Percentiles rank a stretch among this genome's conserved stretches.
Conservation (phyloP, 352 stramenopile genomes). For the Globisporangium paroecandrum region DNA sequence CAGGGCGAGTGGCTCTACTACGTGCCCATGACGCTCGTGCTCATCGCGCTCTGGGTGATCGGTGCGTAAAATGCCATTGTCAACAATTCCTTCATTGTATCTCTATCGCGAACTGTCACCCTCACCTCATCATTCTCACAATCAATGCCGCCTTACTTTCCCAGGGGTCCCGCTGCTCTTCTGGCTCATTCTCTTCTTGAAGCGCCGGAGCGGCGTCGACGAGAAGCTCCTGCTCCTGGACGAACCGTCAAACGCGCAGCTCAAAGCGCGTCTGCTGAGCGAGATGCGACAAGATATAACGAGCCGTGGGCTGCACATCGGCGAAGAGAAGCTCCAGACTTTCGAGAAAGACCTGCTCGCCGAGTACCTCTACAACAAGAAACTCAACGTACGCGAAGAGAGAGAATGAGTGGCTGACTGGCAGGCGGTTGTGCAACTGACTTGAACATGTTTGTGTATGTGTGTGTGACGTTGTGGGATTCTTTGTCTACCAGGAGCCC, state of each 20-base stretch:
- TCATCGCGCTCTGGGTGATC: conserved; percentile 58
- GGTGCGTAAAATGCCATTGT: conserved; percentile 25
- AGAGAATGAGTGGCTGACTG: neutral
- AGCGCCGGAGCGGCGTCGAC: conserved; percentile 42
- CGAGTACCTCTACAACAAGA: conserved; percentile 55
- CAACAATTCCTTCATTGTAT: neutral
- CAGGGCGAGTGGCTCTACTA: conserved; percentile 56
- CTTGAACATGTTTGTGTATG: neutral
- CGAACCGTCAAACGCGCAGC: conserved; percentile 27
- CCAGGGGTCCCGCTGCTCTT: conserved; percentile 68
- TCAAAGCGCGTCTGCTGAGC: conserved; percentile 42
- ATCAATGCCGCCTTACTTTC: neutral
- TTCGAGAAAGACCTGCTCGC: conserved; percentile 52
- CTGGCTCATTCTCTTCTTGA: conserved; percentile 59
- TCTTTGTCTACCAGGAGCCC: conserved; percentile 39
- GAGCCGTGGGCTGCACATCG: conserved; percentile 36
- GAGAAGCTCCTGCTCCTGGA: conserved; percentile 48
- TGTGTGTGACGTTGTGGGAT: neutral
- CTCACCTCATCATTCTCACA: neutral
- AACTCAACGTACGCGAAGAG: conserved; percentile 35
- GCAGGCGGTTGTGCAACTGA: neutral
- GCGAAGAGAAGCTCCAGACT: conserved; percentile 38
- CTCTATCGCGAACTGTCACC: neutral
- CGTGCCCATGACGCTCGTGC: conserved; percentile 37
- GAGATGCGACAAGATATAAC: conserved; percentile 52